Base-by-base conservation (phyloP, 768 basidiomycete genomes). In the Mycena galericulata region DNA sequence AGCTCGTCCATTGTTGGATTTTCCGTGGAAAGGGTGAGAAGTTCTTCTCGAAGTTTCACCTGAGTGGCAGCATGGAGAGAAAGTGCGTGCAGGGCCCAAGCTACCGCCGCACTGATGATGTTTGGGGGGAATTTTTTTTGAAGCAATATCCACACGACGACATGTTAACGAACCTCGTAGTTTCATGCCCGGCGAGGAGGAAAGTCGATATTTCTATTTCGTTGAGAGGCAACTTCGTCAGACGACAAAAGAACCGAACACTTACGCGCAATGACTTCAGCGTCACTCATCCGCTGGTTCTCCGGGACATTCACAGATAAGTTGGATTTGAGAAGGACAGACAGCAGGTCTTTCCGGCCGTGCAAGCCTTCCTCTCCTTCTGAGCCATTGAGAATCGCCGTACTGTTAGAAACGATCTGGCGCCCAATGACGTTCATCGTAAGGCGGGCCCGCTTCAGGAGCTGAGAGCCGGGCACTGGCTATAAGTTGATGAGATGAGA, bases 301-400 rank as follows among this genome's bases (percentile, higher is more conserved):
- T 82, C 84, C 0, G 83, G 80, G 5, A 86, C 71, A 67, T 87
- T 84, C 1, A 78, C 78, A 7, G 84, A 84, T 79, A 87, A 78
- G 72, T 88, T 89, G 9, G 87, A 86, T 63, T 78, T 80, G 62
- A 88, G 79, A 12, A 88, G 77, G n/a, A 86, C 69, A 10, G 81
- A 83, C 29, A 88, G 73, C 6, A 88, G 63, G 74, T 88, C 87
- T 5, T 83, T 80, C 15, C 82, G 81, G 1, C 34, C 34, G 34
- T 14, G 6, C 34, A 36, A 14, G 14, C 8, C 14, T 14, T 36
- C 14, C 34, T 14, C 34, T 6, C 8, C 34, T 6, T 36, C 34
- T 6, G 34, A 36, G 14, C 8, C 34, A 6, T 36, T 36, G 34
- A 36, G 34, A 14, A 14, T 14, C 34, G 34, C 34, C 34, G 6